Evolutionary conservation across 768 basidiomycete genomes (phyloP), one percentile per base, ranked within the genome.

Genomic region (Pilatotrama ljubarskyi): DNA sequence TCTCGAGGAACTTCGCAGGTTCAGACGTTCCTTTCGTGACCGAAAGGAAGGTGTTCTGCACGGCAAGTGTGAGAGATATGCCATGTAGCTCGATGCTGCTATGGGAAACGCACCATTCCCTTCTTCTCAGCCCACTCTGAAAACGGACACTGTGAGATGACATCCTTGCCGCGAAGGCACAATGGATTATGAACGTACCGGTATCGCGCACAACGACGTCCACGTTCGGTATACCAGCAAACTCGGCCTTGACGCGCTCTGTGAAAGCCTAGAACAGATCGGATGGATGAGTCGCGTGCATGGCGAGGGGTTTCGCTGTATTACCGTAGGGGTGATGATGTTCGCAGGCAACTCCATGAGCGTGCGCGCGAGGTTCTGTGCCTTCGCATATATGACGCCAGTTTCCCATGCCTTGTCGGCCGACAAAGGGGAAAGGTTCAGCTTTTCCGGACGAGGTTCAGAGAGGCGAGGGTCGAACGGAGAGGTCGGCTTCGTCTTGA

Each of bases 341-440:
- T 95, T 95, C 1, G 84, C 92, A 51, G 93, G 93, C 5, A 90
- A 75, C 73, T 95, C 93, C 85, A 84, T 87, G 47, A 95, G 79
- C 88, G 90, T 91, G 42, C 90, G 81, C 24, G 90, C 90, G 61
- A 90, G 74, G 70, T 93, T 93, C 74, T 93, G 92, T 4, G 88
- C 84, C 51, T 86, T 76, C 1, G 86, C 91, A 65, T 91, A 93
- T 24, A 87, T 64, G 3, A 83, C 80, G 38, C 93, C 93, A 7
- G 81, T 78, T 37, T 90, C 81, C 92, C 92, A 91, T 59, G 84
- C 86, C 66, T 78, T 70, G 7, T 84, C 83, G 5, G 46, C 14
- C 0, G 42, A 4, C 15, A 81, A 59, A 4, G 88, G 80, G 5
- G 73, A 69, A 40, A 90, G 73, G 0, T 71, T 70, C 10, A 86